Evolutionary conservation across 495 filamentous ascomycete species (phyloP).

Genomic region (Penicillium maclennaniae): DNA sequence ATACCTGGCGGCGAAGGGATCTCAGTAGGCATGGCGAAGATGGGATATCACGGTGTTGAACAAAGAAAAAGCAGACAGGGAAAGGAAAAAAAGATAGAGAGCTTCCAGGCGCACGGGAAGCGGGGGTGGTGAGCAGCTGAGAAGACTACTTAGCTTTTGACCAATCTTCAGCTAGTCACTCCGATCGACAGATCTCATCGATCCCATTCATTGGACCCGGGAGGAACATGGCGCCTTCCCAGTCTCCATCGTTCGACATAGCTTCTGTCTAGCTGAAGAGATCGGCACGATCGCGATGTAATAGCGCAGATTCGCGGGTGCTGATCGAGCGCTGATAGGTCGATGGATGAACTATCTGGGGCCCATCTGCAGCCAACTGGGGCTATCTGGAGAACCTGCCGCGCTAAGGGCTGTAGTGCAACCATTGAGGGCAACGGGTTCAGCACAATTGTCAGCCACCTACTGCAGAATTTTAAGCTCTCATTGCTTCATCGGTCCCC

Average conservation of each 20-base stretch:
- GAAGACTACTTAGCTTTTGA: constrained; percentile 14
- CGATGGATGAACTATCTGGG: constrained; percentile 13
- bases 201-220: constrained; percentile 4
- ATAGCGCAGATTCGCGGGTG: constrained; percentile 30
- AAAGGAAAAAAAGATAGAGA: constrained; percentile 1
- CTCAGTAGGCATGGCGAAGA: constrained; percentile 11
- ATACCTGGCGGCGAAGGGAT: constrained; percentile 34
- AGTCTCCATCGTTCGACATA: constrained; percentile 25
- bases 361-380: constrained; percentile 20
- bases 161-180: constrained; percentile 18
- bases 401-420: constrained; percentile 24
- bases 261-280: constrained; percentile 22
- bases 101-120: neutral
- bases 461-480: constrained; percentile 10
- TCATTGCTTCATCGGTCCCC: constrained; percentile 5
- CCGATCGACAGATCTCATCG: constrained; percentile 25
- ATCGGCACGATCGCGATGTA: constrained; percentile 31
- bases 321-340: constrained; percentile 20
- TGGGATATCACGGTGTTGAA: neutral
- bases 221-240: constrained; percentile 11
- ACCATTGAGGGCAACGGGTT: constrained; percentile 22
- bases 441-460: constrained; percentile 25
- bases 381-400: constrained; percentile 7
- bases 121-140: constrained; percentile 12
- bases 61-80: neutral